Evolutionary conservation across 192 early-diverging fungal species (phyloP), one percentile per base, ranked within the genome.

Genomic region (Diversispora eburnea): DNA sequence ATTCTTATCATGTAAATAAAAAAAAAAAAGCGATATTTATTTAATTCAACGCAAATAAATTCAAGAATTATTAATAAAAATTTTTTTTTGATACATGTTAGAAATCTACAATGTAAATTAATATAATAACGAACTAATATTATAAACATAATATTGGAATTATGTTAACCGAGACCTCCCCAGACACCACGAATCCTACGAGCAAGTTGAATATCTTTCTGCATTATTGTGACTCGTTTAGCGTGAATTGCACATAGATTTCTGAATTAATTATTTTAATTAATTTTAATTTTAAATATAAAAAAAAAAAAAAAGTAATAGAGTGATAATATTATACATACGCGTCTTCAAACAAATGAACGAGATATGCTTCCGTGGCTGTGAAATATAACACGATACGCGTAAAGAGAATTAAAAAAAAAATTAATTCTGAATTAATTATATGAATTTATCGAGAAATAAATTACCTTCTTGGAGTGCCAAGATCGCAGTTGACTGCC

Each of bases 241-340:
- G 94, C 95, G 69, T 97, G 95, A 67, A 97, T 91, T 0, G 95
- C 95, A 66, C 93, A 95, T 33, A 97, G 80, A 75, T 97, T 97
- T 22, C 90, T 91, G 65, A 15, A 74, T 10, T 20, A 10, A 49
- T 10, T 10, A 2, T 0, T 13, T 58, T 4, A 52, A 39, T 13
- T 7, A 49, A 22, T 10, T 54, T 43, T 47, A 20, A 68, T n/a
- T 39, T 4, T 49, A 76, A 22, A 48, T 39, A 15, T 49, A 19
- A 3, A 0, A 33, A 20, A 49, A 17, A 12, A 15, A 56, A 15
- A 22, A n/a, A n/a, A n/a, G n/a, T n/a, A n/a, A 8, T 10, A 22
- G 19, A 19, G 8, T 22, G 58, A 20, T 20, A 43, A 49, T 33
- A 82, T 77, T 66, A 56, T 60, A 70, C 80, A 76, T 86, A 90